Percentiles rank a stretch among this genome's conserved stretches.
These are phyloP conservation scores for Lactuca sativa DNA, from an alignment of 129 eudicot genomes.

Conservation along the genomic window DNA sequence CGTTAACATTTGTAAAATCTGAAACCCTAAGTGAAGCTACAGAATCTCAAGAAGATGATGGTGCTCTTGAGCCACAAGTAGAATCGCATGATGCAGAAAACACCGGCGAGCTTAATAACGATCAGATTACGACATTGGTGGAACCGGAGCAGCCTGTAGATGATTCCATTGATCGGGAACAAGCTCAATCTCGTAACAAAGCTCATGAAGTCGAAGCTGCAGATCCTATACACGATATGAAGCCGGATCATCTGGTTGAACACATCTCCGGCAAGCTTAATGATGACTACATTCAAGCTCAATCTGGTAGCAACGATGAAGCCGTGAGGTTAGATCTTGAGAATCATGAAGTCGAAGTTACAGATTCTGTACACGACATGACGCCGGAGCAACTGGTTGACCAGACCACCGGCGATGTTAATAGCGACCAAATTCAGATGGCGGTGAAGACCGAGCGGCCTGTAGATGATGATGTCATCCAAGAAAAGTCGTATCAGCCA, in stretches of 20 bases:
- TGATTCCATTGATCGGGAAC: not conserved
- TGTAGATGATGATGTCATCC: no score
- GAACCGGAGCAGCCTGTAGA: not conserved
- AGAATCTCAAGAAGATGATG: constrained; percentile 6
- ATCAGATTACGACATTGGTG: not conserved
- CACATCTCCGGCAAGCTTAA: not conserved
- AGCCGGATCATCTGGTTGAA: not conserved
- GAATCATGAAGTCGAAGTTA: not conserved
- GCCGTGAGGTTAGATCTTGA: no score
- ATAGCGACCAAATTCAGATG: no score
- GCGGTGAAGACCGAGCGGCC: no score
- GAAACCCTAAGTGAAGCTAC: constrained; percentile 19
- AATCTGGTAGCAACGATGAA: no score
- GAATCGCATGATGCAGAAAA: constrained; percentile 2
- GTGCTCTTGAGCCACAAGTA: not conserved
- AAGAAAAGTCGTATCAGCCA: no score
- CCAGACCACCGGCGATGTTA: no score
- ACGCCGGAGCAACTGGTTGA: no score
- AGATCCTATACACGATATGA: not conserved
- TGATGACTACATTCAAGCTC: no score
- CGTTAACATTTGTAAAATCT: constrained; percentile 23
- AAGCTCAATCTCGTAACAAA: not conserved
- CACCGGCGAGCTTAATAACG: not conserved
- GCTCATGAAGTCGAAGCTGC: not conserved
- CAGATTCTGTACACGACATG: not conserved